Evolutionary conservation across 768 basidiomycete species (phyloP), one percentile per base, ranked within the genome.

Genomic region (Pleurotus cornucopiae): DNA sequence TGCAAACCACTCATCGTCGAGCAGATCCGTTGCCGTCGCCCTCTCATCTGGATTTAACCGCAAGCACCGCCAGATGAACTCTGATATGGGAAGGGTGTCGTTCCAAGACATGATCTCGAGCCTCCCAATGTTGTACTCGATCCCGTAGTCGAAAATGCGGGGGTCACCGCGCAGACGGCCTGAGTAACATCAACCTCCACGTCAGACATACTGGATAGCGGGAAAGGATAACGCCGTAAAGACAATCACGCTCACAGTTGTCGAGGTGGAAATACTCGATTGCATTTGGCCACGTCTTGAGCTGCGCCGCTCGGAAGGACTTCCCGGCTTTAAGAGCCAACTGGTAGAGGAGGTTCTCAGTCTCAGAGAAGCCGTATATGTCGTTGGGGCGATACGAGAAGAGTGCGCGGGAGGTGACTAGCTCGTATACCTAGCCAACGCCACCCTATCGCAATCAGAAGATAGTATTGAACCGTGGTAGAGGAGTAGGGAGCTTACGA

Each of bases 1-100:
- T 11, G 30, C 6, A 30, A 59, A 26, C 57, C 63, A 20, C 12
- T 52, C 48, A 56, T 68, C 63, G 13, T 54, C 47, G 21, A 66
- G 57, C 21, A 68, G 56, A 49, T 68, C 61, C 46, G 60, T 45
- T 26, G 62, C 66, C 7, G 60, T 64, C 9, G 66, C 60, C 38
- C 66, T 61, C 21, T 62, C 57, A 4, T 34, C 52, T 18, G 66
- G 67, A 59, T 69, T 52, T 1, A 69, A 49, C 45, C 57, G 60
- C 52, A 69, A 53, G 56, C 66, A 67, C 25, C 61, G 56, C 53
- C 49, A 41, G 41, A 66, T 64, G 25, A 67, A 41, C 4, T 41
- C 26, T 11, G 61, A 58, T 16, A 59, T 59, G 18, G 57, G 53
- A 13, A 62, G 49, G 49, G 61, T 61, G 26, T 53, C 47, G 20